Evolutionary conservation across 1,284 basidiomycete genomes (phyloP), one percentile per base, ranked within the genome.

Genomic region (Ustanciosporium gigantosporum): DNA sequence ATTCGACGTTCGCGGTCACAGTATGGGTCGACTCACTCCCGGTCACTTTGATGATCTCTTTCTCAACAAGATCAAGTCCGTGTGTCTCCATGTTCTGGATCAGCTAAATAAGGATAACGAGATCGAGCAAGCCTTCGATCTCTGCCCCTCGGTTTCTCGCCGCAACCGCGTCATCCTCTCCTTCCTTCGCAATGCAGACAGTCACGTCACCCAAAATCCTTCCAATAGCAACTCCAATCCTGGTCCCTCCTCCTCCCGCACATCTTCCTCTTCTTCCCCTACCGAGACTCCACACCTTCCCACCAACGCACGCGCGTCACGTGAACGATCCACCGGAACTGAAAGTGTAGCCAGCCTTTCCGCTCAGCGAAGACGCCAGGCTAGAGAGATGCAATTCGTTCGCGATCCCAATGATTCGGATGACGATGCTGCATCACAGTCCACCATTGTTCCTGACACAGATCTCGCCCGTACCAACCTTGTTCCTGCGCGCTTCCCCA

Each of bases 21-120:
- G 14, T 25, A 62, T 62, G 59, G 59, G 59, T 21, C 52, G 59
- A 32, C 45, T 48, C 38, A 44, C 47, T 2, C 48, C 43, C 17
- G 46, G 49, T 13, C 56, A 56, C 34, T 67, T 38, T 36, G 64
- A 67, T 36, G 50, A 67, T 32, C 16, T 62, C 25, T 59, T 67
- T 17, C 44, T 62, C 42, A 45, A 52, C 48, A 67, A 67, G 45
- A 25, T 57, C 47, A 62, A 62, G 41, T 38, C 47, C 11, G 59
- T 46, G 16, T 57, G 59, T 39, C 35, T 58, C 15, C 53, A 59
- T 24, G 55, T 64, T 13, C 42, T 67, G 5, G 51, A 62, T 25
- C 49, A 67, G 45, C 52, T 67, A 36, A 67, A 67, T 35, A 36
- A 53, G 7, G 48, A 44, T 20, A 56, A 57, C 36, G 64, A 62